Base-by-base conservation (phyloP, 1,284 basidiomycete genomes). In the Gomphus bonarii region DNA sequence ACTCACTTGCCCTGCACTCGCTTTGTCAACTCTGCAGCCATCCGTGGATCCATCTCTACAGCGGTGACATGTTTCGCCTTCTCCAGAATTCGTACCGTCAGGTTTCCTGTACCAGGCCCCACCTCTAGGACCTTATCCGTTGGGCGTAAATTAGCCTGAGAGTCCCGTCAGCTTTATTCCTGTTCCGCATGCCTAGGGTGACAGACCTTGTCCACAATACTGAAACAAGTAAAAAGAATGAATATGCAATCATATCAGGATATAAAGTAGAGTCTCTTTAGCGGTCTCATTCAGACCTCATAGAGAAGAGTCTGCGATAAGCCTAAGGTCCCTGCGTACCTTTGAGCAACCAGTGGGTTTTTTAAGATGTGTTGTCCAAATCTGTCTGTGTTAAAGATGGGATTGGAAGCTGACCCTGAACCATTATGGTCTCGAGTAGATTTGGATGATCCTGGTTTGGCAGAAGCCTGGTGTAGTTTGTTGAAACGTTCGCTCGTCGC, bases 321-420 rank as follows among this genome's bases (percentile, higher is more conserved):
- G 50, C 33, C 36, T 31, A 38, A 42, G 36, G 25, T 22, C 40
- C 40, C 16, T 25, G 78, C 86, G 66, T 68, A 93, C 90, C 81
- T 85, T 75, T 94, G 88, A 11, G 90, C 91, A 36, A 91, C 89
- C 61, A 87, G 78, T 12, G 92, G 89, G 70, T 95, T 98, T 70
- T 97, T 98, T 58, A 99, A 78, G 63, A 98, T 98, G 73, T 99
- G 95, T 69, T 99, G 95, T 33, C 95, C 95, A 65, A 97, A 97
- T 61, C 88, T 78, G 64, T 92, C 89, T 6, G 92, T 95, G 66
- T 97, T 95, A 76, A 95, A 95, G 61, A 94, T 82, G 3, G 91
- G 91, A 68, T 93, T 93, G 43, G 79, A 77, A 62, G 76, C 76
- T 22, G 74, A 72, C 2, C 72, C 71, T 1, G 79, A 75, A 7